These are phyloP conservation scores for Kurtzmaniella quercitrusa DNA, from an alignment of 1,139 yeast species.

Conservation along the genomic window DNA sequence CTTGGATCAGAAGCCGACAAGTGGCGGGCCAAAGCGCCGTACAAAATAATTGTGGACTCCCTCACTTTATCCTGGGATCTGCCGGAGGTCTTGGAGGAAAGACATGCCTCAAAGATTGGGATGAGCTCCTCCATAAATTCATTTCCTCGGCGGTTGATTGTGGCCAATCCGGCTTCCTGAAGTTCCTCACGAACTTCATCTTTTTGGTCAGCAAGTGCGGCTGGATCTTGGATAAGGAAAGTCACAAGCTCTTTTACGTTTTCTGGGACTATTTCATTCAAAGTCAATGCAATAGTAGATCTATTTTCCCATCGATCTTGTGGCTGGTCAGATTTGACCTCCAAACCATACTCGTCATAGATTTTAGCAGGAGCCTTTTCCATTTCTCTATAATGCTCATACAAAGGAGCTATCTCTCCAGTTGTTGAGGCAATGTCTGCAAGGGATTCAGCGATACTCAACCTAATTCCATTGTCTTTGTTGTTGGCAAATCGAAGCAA, in stretches of 20 bases:
- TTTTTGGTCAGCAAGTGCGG: constrained; percentile 66
- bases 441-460: constrained; percentile 59
- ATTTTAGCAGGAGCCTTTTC: constrained; percentile 75
- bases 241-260: constrained; percentile 28
- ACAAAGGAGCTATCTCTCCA: constrained; percentile 37
- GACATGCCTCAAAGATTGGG: constrained; percentile 68
- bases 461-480: constrained; percentile 59
- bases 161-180: constrained; percentile 82
- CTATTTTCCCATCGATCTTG: constrained; percentile 84
- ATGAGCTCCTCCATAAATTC: constrained; percentile 64
- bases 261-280: constrained; percentile 54
- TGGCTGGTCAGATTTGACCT: constrained; percentile 55
- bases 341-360: constrained; percentile 75
- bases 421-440: constrained; percentile 16
- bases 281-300: constrained; percentile 71
- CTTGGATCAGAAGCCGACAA: constrained; percentile 62
- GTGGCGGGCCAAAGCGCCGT: constrained; percentile 87
- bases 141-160: constrained; percentile 64
- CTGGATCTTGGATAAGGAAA: constrained; percentile 57
- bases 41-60: constrained; percentile 79
- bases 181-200: constrained; percentile 73
- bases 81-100: constrained; percentile 29
- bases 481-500: constrained; percentile 51
- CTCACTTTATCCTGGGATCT: constrained; percentile 57
- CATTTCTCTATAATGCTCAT: constrained; percentile 54